Percentiles rank a stretch among this genome's conserved stretches.
phyloP scores from a whole-genome alignment of 441 rosid species.

The Corymbia citriodora region DNA sequence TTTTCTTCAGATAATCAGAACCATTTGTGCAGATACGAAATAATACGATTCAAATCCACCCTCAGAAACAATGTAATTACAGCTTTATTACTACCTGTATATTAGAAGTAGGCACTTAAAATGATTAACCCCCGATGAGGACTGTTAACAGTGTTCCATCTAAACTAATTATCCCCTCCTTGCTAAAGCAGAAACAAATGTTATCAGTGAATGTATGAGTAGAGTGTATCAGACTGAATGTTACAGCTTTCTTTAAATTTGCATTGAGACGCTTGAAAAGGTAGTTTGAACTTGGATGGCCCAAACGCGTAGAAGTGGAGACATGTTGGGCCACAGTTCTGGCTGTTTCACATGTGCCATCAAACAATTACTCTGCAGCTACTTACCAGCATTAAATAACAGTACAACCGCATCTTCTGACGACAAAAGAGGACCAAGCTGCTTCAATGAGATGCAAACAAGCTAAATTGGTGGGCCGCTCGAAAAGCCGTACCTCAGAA shows the following conservation, averaged over 20 bases:
- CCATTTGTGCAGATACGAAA: neutral
- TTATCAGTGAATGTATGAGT: neutral
- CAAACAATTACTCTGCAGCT: neutral
- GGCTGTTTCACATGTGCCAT: neutral
- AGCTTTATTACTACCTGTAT: neutral
- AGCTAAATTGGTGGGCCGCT: neutral
- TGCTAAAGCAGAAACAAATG: neutral
- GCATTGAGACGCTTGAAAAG: neutral
- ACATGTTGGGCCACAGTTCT: neutral
- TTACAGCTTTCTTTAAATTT: neutral
- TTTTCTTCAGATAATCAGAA: neutral
- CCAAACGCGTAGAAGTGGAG: neutral
- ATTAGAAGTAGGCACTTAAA: neutral
- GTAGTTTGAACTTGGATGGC: neutral
- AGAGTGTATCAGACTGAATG: neutral
- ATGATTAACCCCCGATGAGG: neutral
- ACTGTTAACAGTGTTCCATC: neutral
- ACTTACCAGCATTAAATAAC: neutral
- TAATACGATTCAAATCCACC: neutral
- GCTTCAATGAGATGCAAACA: neutral
- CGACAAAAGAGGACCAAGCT: slow-evolving; percentile 4
- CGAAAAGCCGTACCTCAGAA: slow-evolving; percentile 1
- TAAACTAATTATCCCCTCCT: neutral
- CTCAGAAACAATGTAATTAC: neutral
- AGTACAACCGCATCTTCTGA: slow-evolving; percentile 1